A percentile compares a stretch with the other conserved stretches of the same genome.
Conservation (phyloP, 257 asterid genomes). For the Orobanche coerulescens region DNA sequence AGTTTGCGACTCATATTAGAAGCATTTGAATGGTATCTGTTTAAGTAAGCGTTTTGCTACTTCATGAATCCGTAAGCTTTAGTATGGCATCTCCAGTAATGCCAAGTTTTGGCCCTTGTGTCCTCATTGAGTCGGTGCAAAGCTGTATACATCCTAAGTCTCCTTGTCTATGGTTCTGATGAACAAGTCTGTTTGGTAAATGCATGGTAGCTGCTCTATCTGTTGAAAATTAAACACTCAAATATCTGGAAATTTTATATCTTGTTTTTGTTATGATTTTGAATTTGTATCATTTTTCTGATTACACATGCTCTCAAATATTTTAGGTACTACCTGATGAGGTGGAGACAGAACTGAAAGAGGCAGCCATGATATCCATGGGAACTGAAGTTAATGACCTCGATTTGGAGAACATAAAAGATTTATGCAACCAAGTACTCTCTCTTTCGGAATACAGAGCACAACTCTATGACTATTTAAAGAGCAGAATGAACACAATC, state of each 20-base stretch:
- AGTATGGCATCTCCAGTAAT: not conserved
- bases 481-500: conserved; percentile 84
- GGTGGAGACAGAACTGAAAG: conserved; percentile 74
- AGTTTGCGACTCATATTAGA: not conserved
- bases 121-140: no score
- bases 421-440: conserved; percentile 77
- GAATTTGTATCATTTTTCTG: not conserved
- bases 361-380: conserved; percentile 83
- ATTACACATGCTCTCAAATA: not conserved
- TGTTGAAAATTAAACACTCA: not conserved
- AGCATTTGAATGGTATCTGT: no score
- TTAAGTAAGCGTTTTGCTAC: not conserved
- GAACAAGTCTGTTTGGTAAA: no score
- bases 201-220: no score
- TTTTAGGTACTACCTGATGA: conserved; percentile 66
- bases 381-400: conserved; percentile 91
- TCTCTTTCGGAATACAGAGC: conserved; percentile 81
- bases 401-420: conserved; percentile 76
- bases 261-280: not conserved
- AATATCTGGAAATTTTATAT: not conserved
- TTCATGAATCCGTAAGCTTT: not conserved
- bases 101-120: no score
- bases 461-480: conserved; percentile 70
- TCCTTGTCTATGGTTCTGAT: no score
- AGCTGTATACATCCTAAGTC: no score